Conservation (phyloP, 2,329 filamentous ascomycete genomes). For the Didymella segeticola region DNA sequence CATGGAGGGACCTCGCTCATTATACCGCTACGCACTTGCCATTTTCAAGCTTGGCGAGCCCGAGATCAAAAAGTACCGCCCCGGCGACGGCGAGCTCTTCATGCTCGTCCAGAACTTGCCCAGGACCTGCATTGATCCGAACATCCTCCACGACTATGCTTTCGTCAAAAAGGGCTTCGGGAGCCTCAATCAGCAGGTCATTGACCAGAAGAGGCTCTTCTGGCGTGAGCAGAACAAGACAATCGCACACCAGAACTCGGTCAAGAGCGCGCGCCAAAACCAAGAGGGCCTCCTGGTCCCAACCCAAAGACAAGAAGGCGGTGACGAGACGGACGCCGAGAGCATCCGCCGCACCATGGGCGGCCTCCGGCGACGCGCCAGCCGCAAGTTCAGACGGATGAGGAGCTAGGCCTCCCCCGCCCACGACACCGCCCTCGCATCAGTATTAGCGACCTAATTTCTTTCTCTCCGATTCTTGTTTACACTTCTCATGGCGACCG, state of each 20-base stretch:
- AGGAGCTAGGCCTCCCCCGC: conserved; percentile 6
- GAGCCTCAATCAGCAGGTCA: conserved; percentile 79
- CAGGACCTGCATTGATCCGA: conserved; percentile 80
- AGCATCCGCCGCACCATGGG: conserved; percentile 29
- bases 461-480: not conserved
- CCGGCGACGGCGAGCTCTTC: conserved; percentile 94
- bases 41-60: conserved; percentile 88
- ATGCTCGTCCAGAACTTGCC: conserved; percentile 90
- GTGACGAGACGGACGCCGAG: conserved; percentile 32
- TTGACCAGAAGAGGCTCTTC: conserved; percentile 72
- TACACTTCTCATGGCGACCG: conserved; percentile 2
- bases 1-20: conserved; percentile 91
- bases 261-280: conserved; percentile 24
- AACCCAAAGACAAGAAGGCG: conserved; percentile 11
- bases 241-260: conserved; percentile 30
- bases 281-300: conserved; percentile 6
- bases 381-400: conserved; percentile 33
- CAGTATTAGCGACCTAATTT: not conserved
- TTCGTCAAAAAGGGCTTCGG: conserved; percentile 82
- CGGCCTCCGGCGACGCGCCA: conserved; percentile 33
- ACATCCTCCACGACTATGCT: conserved; percentile 80
- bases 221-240: conserved; percentile 43
- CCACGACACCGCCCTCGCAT: not conserved
- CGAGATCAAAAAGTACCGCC: conserved; percentile 75
- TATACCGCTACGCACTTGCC: conserved; percentile 88